Evolutionary conservation across 176 grass and related monocot species (phyloP).

Genomic region (Cenchrus fungigraminus): DNA sequence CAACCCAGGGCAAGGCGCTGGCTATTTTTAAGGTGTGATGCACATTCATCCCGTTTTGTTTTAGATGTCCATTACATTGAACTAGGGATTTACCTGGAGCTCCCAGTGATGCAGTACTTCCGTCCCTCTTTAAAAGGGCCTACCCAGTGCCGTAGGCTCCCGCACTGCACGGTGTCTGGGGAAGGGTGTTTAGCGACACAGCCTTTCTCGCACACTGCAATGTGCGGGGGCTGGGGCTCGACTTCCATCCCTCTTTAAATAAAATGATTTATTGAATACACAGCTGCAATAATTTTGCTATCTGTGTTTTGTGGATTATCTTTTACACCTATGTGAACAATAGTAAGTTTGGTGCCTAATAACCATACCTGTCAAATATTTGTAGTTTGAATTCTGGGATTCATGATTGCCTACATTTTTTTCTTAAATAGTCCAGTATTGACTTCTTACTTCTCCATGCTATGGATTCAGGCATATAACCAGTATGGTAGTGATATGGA

Average conservation of each 20-base stretch:
- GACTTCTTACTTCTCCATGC: slow-evolving; percentile 13
- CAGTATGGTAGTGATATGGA: slow-evolving; percentile 81
- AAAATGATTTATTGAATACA: neutral
- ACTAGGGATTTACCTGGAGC: neutral
- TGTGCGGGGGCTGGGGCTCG: no score
- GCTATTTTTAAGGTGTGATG: neutral
- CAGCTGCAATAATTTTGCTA: neutral
- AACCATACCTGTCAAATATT: neutral
- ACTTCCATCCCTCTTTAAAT: neutral
- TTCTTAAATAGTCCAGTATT: neutral
- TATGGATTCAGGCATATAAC: slow-evolving; percentile 73
- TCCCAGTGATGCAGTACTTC: neutral
- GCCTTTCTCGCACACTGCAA: no score
- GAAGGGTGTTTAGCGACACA: no score
- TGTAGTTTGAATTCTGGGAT: neutral
- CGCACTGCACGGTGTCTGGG: no score
- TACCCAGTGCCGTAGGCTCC: no score
- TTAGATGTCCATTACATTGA: neutral
- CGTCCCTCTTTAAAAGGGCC: neutral
- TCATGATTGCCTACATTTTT: neutral
- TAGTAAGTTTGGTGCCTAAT: slow-evolving; percentile 18
- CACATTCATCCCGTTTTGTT: neutral
- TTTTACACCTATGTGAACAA: neutral
- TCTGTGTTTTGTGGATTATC: neutral
- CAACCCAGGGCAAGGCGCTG: neutral